Evolutionary conservation across 805 yeast genomes (phyloP).

Genomic region (Millerozyma acaciae): DNA sequence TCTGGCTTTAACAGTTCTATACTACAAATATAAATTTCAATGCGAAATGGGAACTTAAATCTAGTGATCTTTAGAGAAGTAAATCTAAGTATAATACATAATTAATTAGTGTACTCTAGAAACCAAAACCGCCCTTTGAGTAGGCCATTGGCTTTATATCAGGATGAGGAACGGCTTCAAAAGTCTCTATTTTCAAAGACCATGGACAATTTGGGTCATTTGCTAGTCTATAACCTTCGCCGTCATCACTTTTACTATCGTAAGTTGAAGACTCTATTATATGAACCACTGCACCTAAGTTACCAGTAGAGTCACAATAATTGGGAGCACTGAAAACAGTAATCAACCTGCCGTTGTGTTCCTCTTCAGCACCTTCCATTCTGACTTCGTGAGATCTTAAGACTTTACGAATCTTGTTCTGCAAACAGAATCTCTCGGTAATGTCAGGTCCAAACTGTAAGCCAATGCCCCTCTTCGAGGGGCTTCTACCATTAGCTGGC

Average conservation of each 20-base stretch:
- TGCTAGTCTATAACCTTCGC: slow-evolving; percentile 36
- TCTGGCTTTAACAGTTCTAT: not conserved
- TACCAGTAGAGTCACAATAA: slow-evolving; percentile 90
- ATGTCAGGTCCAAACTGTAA: slow-evolving; percentile 96
- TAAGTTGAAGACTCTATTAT: slow-evolving; percentile 47
- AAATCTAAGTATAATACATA: not conserved
- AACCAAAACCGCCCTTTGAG: slow-evolving; percentile 43
- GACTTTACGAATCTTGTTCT: slow-evolving; percentile 69
- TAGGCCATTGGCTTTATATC: slow-evolving; percentile 94
- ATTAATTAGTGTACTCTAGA: slow-evolving; percentile 12
- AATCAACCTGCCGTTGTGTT: slow-evolving; percentile 79
- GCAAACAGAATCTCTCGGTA: slow-evolving; percentile 70
- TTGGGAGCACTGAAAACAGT: slow-evolving; percentile 99
- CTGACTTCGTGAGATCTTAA: slow-evolving; percentile 95
- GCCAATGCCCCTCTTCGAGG: slow-evolving; percentile 93
- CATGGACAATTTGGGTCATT: slow-evolving; percentile 41
- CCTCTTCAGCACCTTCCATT: slow-evolving; percentile 83
- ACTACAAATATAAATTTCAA: too few relatives aligned
- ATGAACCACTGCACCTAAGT: slow-evolving; percentile 85
- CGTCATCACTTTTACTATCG: slow-evolving; percentile 42
- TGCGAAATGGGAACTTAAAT: too few relatives aligned
- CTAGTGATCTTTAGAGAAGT: too few relatives aligned
- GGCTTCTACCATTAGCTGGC: slow-evolving; percentile 67
- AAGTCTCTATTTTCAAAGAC: slow-evolving; percentile 53
- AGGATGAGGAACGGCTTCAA: slow-evolving; percentile 86